These are phyloP conservation scores for Yamadazyma blattariae DNA, from an alignment of 1,139 yeast species.

Conservation along the genomic window DNA sequence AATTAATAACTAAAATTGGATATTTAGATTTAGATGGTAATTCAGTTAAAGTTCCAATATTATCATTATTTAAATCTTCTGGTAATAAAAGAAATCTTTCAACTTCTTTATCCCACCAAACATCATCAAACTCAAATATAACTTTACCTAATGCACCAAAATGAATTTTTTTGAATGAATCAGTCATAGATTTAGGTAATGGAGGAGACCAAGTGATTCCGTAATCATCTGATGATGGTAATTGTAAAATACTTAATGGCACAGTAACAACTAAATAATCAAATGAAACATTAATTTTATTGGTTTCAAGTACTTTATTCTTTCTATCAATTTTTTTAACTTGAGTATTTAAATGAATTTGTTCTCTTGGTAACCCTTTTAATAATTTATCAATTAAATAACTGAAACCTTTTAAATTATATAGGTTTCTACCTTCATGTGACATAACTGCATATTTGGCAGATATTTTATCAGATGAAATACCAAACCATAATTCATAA, in stretches of 20 bases:
- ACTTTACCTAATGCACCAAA: conserved; percentile 79
- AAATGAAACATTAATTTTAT: conserved; percentile 23
- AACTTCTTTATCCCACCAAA: conserved; percentile 61
- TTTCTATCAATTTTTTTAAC: conserved; percentile 42
- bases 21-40: conserved; percentile 9
- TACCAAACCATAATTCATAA: conserved; percentile 78
- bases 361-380: conserved; percentile 33
- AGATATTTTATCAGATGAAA: conserved; percentile 63
- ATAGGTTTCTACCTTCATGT: conserved; percentile 73
- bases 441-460: conserved; percentile 64
- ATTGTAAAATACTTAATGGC: conserved; percentile 65
- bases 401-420: conserved; percentile 60
- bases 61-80: conserved; percentile 14
- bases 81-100: conserved; percentile 55
- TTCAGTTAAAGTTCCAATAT: conserved; percentile 18
- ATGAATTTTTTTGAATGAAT: conserved; percentile 50
- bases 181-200: conserved; percentile 46
- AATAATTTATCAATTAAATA: conserved; percentile 46
- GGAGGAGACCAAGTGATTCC: conserved; percentile 60
- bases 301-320: conserved; percentile 20
- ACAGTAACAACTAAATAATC: conserved; percentile 67
- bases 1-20: conserved; percentile 26
- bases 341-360: conserved; percentile 41
- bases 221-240: conserved; percentile 33
- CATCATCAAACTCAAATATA: conserved; percentile 61